These are phyloP conservation scores for Paramecium caudatum DNA, from an alignment of 73 alveolate species.

Conservation along the genomic window DNA sequence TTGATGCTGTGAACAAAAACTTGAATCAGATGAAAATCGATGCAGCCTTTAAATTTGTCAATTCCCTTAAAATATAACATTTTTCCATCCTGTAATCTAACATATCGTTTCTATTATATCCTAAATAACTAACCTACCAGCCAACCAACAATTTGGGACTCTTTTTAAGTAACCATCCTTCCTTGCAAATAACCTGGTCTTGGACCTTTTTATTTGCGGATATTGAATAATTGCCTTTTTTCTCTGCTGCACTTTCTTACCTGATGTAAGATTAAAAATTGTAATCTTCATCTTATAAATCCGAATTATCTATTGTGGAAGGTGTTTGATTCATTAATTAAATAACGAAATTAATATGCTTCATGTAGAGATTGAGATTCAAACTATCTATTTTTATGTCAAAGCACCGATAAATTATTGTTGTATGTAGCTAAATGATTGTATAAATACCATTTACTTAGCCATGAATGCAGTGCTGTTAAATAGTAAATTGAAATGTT, in stretches of 20 bases:
- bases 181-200: background rate
- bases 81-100: conserved; percentile 43
- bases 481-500: background rate
- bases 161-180: conserved; percentile 55
- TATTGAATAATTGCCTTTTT: conserved; percentile 3
- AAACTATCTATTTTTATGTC: background rate
- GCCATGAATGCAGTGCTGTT: background rate
- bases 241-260: background rate
- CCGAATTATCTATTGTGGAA: conserved; percentile 29
- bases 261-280: background rate
- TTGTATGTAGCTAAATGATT: background rate
- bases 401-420: background rate
- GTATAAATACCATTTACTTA: background rate
- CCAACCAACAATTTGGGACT: conserved; percentile 67
- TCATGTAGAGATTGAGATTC: background rate
- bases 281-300: conserved; percentile 8
- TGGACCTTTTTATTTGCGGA: conserved; percentile 13
- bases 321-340: conserved; percentile 18
- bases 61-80: conserved; percentile 24
- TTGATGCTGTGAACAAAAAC: background rate
- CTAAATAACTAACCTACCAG: conserved; percentile 49
- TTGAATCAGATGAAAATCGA: conserved; percentile 49
- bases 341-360: background rate
- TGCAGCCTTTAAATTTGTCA: conserved; percentile 52
- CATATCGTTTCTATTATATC: conserved; percentile 39